These are phyloP conservation scores for Ceratobasidium theobromae DNA, from an alignment of 1,284 basidiomycete genomes.

Conservation along the genomic window DNA sequence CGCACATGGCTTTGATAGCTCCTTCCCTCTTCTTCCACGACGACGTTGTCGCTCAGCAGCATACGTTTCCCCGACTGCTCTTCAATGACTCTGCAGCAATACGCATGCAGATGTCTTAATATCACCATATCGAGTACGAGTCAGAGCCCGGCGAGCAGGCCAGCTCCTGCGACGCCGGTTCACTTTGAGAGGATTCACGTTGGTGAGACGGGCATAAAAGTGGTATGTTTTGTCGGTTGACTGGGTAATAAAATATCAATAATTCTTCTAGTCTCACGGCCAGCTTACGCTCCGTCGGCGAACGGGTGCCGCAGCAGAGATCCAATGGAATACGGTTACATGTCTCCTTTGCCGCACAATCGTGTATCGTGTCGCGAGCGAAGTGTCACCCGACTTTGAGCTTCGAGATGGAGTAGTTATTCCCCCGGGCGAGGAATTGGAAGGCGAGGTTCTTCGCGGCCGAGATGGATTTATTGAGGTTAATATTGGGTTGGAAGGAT, in stretches of 20 bases:
- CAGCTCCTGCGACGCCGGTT: conserved; percentile 44
- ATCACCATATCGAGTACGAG: conserved; percentile 30
- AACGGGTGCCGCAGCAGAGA: conserved; percentile 44
- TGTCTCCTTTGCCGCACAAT: conserved; percentile 67
- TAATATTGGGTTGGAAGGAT: conserved; percentile 49
- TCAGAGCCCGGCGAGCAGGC: background rate
- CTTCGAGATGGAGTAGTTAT: conserved; percentile 62
- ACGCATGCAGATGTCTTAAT: conserved; percentile 37
- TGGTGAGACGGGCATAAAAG: conserved; percentile 63
- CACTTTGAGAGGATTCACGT: conserved; percentile 60
- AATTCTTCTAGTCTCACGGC: conserved; percentile 65
- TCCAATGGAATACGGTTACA: conserved; percentile 55
- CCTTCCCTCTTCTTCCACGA: conserved; percentile 11
- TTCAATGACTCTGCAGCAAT: conserved; percentile 32
- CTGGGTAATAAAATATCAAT: conserved; percentile 32
- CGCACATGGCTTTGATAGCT: conserved; percentile 14
- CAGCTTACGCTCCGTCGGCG: conserved; percentile 57
- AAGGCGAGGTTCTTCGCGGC: conserved; percentile 67
- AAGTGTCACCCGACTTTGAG: conserved; percentile 58
- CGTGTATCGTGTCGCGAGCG: conserved; percentile 69
- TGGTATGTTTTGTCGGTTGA: conserved; percentile 51
- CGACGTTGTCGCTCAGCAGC: conserved; percentile 2
- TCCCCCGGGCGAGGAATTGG: conserved; percentile 72
- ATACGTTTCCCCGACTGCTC: background rate
- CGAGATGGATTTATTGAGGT: conserved; percentile 72